These are phyloP conservation scores for Cardiospermum halicacabum DNA, from an alignment of 345 rosid genomes.

Conservation along the genomic window DNA sequence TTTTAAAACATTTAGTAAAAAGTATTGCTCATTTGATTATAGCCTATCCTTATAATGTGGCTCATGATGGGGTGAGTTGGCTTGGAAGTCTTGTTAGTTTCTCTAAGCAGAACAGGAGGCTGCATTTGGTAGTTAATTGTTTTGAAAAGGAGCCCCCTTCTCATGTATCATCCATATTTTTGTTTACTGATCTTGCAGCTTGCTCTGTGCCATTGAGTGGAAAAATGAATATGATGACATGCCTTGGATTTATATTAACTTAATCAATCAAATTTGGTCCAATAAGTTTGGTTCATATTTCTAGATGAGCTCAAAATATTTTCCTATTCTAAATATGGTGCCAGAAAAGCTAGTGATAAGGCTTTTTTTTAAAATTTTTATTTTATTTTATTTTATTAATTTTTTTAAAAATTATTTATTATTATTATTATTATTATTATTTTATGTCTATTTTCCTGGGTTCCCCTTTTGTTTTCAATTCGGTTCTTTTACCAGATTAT, in stretches of 20 bases:
- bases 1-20: neutral
- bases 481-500: neutral
- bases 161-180: conserved; percentile 8
- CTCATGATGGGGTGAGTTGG: neutral
- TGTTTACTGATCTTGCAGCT: neutral
- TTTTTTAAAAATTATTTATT: too few species aligned
- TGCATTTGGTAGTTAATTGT: neutral
- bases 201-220: neutral
- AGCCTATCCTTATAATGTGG: neutral
- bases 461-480: too few species aligned
- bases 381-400: too few species aligned
- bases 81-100: neutral
- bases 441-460: neutral
- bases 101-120: neutral
- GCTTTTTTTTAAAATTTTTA: too few species aligned
- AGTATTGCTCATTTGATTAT: neutral
- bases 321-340: neutral
- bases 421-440: neutral
- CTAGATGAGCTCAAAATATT: neutral
- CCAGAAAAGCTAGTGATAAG: neutral
- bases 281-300: neutral
- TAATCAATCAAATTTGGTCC: neutral
- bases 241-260: neutral
- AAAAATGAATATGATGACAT: neutral
- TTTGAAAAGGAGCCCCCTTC: neutral